Base-by-base conservation (phyloP, 805 yeast species). In the Blastobotrys americana region DNA sequence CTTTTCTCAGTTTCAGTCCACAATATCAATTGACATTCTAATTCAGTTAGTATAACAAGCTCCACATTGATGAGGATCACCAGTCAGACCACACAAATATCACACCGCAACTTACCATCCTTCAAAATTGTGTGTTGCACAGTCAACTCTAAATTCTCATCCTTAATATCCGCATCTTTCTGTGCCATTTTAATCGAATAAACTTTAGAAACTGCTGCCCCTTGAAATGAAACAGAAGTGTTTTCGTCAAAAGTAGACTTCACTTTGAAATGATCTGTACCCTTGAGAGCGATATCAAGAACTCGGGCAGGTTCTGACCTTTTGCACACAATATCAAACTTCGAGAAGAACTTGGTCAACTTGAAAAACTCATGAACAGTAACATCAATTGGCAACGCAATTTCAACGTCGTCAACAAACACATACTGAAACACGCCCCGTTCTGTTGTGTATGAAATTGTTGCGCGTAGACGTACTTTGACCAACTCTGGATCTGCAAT, bases 321-420 rank as follows among this genome's bases (percentile, higher is more conserved):
- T 0, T 81, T 68, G 3, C 88, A 72, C 16, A 85, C 82, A 37
- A 85, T 70, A 10, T 82, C 76, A 57, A 83, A 86, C 53, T 79
- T 82, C 3, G 87, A 78, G 51, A 75, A 80, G 1, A 85, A 63
- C 22, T 69, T 64, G 15, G 72, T 59, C 2, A 73, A 60, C 50
- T 77, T 75, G 66, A 84, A 84, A 8, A 80, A 77, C 58, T 86
- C 95, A 55, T 84, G 90, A 2, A 84, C 94, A 2, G 86, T 78
- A 1, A 84, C 93, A 0, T 87, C 80, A 5, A 84, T 65, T 3
- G 75, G 69, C 33, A 85, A 65, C 1, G 75, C 62, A 4, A 79
- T 74, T 47, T 82, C 80, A 4, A 82, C 47, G 1, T 55, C 53
- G 23, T 55, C 51, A 40, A 58, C 16, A 41, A 58, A 52, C 41